phyloP scores from a whole-genome alignment of 2,329 filamentous ascomycete species.

The Xylariaceae sp. region DNA sequence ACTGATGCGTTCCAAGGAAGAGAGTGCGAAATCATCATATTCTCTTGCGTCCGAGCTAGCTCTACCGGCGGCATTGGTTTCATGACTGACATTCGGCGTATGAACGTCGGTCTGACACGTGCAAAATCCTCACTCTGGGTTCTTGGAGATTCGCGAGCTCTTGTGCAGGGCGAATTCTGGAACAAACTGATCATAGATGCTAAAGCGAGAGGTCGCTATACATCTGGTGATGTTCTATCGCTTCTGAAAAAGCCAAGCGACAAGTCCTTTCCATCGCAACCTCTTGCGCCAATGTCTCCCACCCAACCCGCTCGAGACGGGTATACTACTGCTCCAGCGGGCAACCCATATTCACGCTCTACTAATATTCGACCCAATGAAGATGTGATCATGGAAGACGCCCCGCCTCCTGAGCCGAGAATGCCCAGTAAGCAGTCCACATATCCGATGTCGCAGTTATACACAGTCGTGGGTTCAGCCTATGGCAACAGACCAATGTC shows the following conservation, averaged over 20 bases:
- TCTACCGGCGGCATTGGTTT: slow-evolving; percentile 96
- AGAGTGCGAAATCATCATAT: slow-evolving; percentile 97
- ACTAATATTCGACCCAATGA: slow-evolving; percentile 9
- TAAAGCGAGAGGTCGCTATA: slow-evolving; percentile 69
- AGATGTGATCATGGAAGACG: slow-evolving; percentile 30
- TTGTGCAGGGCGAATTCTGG: slow-evolving; percentile 90
- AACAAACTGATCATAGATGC: slow-evolving; percentile 80
- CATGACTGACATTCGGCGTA: slow-evolving; percentile 94
- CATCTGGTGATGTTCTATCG: slow-evolving; percentile 55
- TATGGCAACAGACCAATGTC: slow-evolving; percentile 6
- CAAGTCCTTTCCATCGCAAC: slow-evolving; percentile 26
- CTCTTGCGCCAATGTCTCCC: slow-evolving; percentile 3
- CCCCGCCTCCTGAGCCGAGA: slow-evolving; percentile 12
- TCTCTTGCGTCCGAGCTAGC: slow-evolving; percentile 93
- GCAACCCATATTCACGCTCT: not conserved
- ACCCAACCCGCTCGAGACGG: slow-evolving; percentile 1
- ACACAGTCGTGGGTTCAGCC: slow-evolving; percentile 24
- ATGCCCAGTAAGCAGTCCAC: slow-evolving; percentile 21
- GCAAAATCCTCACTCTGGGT: slow-evolving; percentile 97
- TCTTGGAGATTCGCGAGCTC: slow-evolving; percentile 81
- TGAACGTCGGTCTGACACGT: slow-evolving; percentile 97
- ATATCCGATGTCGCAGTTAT: slow-evolving; percentile 25
- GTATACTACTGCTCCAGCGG: not conserved
- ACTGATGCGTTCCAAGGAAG: slow-evolving; percentile 97
- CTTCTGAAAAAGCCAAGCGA: slow-evolving; percentile 44